Conservation (phyloP, 306 rosid species). For the Datisca glomerata region DNA sequence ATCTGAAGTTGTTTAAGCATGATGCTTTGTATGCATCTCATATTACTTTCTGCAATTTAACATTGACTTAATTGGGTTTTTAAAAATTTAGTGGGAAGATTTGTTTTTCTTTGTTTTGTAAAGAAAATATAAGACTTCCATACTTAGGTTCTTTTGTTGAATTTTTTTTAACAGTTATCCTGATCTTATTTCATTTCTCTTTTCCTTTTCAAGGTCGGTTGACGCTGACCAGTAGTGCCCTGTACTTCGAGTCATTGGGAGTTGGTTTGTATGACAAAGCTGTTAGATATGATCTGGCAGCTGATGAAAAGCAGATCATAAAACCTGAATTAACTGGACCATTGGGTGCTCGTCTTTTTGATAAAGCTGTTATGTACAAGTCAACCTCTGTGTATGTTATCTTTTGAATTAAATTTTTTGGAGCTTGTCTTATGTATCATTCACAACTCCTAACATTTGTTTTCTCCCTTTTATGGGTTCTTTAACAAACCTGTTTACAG, state of each 20-base stretch:
- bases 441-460: constrained; percentile 7
- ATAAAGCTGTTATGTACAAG: constrained; percentile 89
- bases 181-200: too few relatives aligned
- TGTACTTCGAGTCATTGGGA: constrained; percentile 84
- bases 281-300: constrained; percentile 63
- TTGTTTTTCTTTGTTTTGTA: too few relatives aligned
- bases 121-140: too few relatives aligned
- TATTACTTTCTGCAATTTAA: constrained; percentile 2
- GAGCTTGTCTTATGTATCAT: not conserved
- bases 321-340: constrained; percentile 94
- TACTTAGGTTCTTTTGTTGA: too few relatives aligned
- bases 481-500: constrained; percentile 65
- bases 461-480: constrained; percentile 18
- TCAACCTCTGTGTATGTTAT: constrained; percentile 68
- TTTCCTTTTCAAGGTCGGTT: constrained; percentile 46
- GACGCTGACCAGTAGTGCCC: constrained; percentile 69
- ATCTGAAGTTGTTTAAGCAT: not conserved
- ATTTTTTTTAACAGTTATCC: too few relatives aligned
- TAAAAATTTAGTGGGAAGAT: too few relatives aligned
- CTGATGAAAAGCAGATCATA: constrained; percentile 69
- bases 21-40: not conserved
- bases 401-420: constrained; percentile 8
- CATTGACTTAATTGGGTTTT: constrained; percentile 7
- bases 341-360: constrained; percentile 88
- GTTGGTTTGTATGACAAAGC: constrained; percentile 79